These are phyloP conservation scores for Cantharellus cinnabarinus DNA, from an alignment of 768 basidiomycete species.

Conservation along the genomic window DNA sequence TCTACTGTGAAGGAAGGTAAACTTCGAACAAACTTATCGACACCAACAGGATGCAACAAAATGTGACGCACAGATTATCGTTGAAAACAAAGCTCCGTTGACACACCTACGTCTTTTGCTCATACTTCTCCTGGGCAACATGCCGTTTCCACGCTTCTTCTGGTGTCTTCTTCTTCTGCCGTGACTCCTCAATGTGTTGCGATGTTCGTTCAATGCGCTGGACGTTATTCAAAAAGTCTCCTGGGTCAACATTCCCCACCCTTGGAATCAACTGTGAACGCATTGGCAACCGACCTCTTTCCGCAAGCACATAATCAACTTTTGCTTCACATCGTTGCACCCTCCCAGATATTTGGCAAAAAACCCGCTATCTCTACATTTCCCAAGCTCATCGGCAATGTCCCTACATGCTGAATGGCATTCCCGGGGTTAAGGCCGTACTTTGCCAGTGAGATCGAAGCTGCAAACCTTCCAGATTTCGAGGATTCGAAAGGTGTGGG, in stretches of 20 bases:
- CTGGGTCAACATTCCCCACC: not conserved
- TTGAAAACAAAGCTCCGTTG: too few species aligned
- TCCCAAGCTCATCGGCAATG: constrained; percentile 6
- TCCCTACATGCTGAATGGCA: constrained; percentile 6
- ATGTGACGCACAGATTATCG: too few species aligned
- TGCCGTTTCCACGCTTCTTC: not conserved
- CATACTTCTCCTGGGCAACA: not conserved
- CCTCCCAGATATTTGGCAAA: constrained; percentile 5
- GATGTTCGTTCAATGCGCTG: not conserved
- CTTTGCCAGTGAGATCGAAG: too few species aligned
- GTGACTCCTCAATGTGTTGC: not conserved
- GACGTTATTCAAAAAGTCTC: not conserved
- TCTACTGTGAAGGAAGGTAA: too few species aligned
- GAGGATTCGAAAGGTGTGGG: too few species aligned
- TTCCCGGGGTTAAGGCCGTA: too few species aligned
- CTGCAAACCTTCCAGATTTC: too few species aligned
- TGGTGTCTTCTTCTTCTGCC: not conserved
- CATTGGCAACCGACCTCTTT: constrained; percentile 4
- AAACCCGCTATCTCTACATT: constrained; percentile 8
- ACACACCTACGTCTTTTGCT: too few species aligned
- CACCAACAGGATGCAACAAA: too few species aligned
- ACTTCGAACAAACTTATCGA: too few species aligned
- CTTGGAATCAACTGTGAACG: too few species aligned
- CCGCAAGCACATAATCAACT: constrained; percentile 5
- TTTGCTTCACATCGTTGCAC: constrained; percentile 5